phyloP scores from a whole-genome alignment of 768 basidiomycete species.

The Thelephora ganbajun region DNA sequence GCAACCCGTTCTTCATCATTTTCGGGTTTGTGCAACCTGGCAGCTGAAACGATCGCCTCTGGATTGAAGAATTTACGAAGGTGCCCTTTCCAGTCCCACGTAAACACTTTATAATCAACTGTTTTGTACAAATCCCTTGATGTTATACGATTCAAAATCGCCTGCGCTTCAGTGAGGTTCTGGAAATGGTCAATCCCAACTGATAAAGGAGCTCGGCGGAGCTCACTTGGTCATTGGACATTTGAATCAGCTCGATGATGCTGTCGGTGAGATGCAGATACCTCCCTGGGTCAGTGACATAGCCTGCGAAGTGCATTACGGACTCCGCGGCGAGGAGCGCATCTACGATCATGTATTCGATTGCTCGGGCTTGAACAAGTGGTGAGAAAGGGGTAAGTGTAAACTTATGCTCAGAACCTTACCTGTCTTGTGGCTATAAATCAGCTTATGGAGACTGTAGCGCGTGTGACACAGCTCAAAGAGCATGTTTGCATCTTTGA shows the following conservation, averaged over 20 bases:
- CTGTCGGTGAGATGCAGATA: conserved; percentile 59
- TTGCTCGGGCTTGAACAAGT: conserved; percentile 41
- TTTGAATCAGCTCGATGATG: conserved; percentile 47
- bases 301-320: conserved; percentile 40
- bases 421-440: conserved; percentile 78
- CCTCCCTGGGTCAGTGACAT: conserved; percentile 39
- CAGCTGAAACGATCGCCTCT: conserved; percentile 18
- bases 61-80: conserved; percentile 22
- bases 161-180: conserved; percentile 45
- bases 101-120: conserved; percentile 51
- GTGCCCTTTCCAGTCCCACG: conserved; percentile 16
- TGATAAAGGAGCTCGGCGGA: background rate
- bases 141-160: conserved; percentile 47
- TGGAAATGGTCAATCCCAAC: conserved; percentile 19
- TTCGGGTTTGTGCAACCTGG: conserved; percentile 9
- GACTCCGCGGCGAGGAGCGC: conserved; percentile 59
- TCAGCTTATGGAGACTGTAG: conserved; percentile 67
- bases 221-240: conserved; percentile 34
- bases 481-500: conserved; percentile 68
- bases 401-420: conserved; percentile 8
- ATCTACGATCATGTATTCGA: conserved; percentile 80
- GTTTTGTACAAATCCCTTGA: conserved; percentile 52
- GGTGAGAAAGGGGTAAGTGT: background rate
- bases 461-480: conserved; percentile 63
- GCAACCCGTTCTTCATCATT: conserved; percentile 9